These are phyloP conservation scores for Diaporthe caulivora DNA, from an alignment of 2,329 filamentous ascomycete species.

Conservation along the genomic window DNA sequence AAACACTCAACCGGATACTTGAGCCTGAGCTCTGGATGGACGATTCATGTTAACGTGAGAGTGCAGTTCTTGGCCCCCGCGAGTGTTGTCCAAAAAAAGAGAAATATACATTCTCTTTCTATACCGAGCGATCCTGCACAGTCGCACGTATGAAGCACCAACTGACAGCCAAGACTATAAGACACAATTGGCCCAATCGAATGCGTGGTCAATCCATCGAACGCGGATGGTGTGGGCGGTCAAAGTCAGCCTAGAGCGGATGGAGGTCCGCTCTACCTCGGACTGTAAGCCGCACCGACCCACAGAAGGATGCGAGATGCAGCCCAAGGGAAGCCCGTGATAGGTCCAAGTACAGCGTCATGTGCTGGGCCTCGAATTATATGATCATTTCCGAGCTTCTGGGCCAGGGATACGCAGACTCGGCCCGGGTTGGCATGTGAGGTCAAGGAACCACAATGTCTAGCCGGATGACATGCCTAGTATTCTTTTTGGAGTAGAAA, in stretches of 20 bases:
- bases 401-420: background rate
- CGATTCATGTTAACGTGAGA: slow-evolving; percentile 4
- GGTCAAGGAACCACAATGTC: background rate
- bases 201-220: background rate
- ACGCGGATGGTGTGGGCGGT: background rate
- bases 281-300: slow-evolving; percentile 27
- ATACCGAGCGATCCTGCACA: background rate
- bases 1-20: background rate
- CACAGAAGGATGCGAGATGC: slow-evolving; percentile 26
- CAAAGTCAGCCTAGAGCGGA: slow-evolving; percentile 14
- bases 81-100: background rate
- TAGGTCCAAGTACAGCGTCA: slow-evolving; percentile 4
- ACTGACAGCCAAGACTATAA: background rate
- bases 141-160: background rate
- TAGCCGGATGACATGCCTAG: slow-evolving; percentile 16
- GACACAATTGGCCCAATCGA: background rate
- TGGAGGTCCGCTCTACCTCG: slow-evolving; percentile 13
- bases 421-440: background rate
- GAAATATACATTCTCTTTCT: too few relatives aligned
- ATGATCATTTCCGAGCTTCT: slow-evolving; percentile 23
- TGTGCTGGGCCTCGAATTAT: slow-evolving; percentile 8
- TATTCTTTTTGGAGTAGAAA: slow-evolving; percentile 7
- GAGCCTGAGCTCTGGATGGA: background rate
- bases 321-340: background rate
- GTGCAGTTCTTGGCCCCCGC: slow-evolving; percentile 1